These are phyloP conservation scores for Fraxinus sp. DNA, from an alignment of 305 asterid species.

Conservation along the genomic window DNA sequence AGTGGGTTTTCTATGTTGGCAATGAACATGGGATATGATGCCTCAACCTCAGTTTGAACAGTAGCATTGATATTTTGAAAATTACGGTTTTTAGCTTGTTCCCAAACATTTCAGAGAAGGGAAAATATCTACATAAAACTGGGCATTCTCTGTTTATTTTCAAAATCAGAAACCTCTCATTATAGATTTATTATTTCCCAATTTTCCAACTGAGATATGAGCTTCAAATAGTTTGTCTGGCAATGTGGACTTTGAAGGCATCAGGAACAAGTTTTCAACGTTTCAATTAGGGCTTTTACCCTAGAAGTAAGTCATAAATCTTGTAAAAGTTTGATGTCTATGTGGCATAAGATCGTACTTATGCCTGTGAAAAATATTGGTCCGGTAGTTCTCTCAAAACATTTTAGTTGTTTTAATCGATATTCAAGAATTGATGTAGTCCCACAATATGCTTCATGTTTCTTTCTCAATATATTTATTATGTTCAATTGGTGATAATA, in stretches of 20 bases:
- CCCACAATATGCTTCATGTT: not conserved
- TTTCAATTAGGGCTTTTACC: not conserved
- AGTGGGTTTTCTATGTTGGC: not conserved
- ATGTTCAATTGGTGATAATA: not conserved
- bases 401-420: not conserved
- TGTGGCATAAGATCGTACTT: not conserved
- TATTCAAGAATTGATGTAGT: not conserved
- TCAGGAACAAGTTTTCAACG: not conserved
- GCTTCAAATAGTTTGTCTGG: conserved; percentile 6
- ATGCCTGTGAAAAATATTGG: not conserved
- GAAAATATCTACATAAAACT: not conserved
- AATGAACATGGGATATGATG: not conserved
- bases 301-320: not conserved
- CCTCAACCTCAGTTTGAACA: not conserved
- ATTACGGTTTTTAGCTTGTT: not conserved
- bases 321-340: not conserved
- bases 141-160: not conserved
- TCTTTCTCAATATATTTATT: not conserved
- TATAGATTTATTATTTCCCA: not conserved
- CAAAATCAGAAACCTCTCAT: not conserved
- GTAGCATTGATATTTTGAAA: not conserved
- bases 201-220: not conserved
- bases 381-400: not conserved
- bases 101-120: not conserved
- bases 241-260: conserved; percentile 6